phyloP scores from a whole-genome alignment of 495 filamentous ascomycete species.

The Tuber magnatum region DNA sequence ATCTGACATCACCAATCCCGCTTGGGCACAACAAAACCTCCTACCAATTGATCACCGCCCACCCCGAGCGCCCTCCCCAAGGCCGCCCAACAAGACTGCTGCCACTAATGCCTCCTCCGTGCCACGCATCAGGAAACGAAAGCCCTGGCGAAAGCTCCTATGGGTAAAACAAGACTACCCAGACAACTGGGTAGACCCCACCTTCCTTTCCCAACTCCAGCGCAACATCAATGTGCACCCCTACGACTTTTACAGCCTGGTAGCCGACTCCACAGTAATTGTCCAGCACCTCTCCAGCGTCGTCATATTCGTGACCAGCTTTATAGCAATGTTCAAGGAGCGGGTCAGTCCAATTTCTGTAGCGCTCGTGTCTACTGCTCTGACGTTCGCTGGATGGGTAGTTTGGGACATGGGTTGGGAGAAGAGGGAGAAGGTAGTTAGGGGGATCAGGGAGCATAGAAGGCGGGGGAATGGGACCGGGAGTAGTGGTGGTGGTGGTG shows the following conservation, averaged over 20 bases:
- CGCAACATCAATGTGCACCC: conserved; percentile 88
- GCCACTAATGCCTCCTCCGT: neutral
- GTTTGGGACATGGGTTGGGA: conserved; percentile 85
- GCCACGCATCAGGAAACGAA: conserved; percentile 22
- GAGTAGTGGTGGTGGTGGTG: conserved; percentile 27
- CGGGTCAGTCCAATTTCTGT: conserved; percentile 78
- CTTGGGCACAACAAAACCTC: neutral
- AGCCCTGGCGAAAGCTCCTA: conserved; percentile 81
- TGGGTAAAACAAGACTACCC: conserved; percentile 98
- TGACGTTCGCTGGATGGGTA: conserved; percentile 80
- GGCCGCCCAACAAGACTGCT: neutral
- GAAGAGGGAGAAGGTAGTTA: conserved; percentile 47
- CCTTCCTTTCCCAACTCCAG: conserved; percentile 92
- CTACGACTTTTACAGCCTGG: conserved; percentile 96
- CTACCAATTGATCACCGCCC: neutral
- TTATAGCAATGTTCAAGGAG: conserved; percentile 80
- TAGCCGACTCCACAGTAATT: conserved; percentile 91
- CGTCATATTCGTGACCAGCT: conserved; percentile 87
- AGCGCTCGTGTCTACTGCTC: conserved; percentile 71
- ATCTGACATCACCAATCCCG: neutral
- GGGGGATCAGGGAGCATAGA: conserved; percentile 39
- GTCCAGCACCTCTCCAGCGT: conserved; percentile 94
- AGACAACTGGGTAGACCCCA: conserved; percentile 97
- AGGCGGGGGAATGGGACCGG: conserved; percentile 29
- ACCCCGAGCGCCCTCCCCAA: neutral